A percentile compares a stretch with the other conserved stretches of the same genome.
Evolutionary conservation across 768 basidiomycete species (phyloP).

Genomic region (Mycena latifolia): DNA sequence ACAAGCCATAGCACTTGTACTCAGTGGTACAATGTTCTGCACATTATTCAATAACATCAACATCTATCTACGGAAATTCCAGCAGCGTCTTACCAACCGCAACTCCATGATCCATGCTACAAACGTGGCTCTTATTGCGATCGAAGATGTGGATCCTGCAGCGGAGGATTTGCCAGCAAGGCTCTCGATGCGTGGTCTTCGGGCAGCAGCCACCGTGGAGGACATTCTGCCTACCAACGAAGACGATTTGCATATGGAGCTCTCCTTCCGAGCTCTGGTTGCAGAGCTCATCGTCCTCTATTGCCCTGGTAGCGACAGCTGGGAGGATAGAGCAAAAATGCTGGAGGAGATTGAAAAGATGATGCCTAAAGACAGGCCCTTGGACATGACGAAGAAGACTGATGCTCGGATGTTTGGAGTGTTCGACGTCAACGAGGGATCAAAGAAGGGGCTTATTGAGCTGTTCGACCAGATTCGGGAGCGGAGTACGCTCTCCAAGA

Average conservation of each 20-base stretch:
- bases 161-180: constrained; percentile 32
- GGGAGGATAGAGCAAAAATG: constrained; percentile 30
- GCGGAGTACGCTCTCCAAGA: too few relatives aligned
- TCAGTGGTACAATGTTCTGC: constrained; percentile 33
- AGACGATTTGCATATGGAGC: constrained; percentile 34
- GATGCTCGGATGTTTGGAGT: constrained; percentile 43
- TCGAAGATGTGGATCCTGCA: constrained; percentile 10
- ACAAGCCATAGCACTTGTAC: constrained; percentile 37
- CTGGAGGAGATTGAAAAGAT: constrained; percentile 8
- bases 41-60: constrained; percentile 50
- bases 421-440: constrained; percentile 47
- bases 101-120: constrained; percentile 46
- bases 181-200: constrained; percentile 33
- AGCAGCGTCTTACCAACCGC: constrained; percentile 44
- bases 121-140: constrained; percentile 36
- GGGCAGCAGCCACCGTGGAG: constrained; percentile 24
- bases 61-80: constrained; percentile 44
- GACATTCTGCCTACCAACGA: constrained; percentile 38
- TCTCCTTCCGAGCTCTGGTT: constrained; percentile 27
- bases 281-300: constrained; percentile 32
- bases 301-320: constrained; percentile 26
- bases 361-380: constrained; percentile 40
- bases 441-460: constrained; percentile 43
- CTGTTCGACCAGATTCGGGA: constrained; percentile 38
- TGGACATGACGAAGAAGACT: constrained; percentile 34